Conservation (phyloP, 768 basidiomycete species). For the Hebeloma cylindrosporum region DNA sequence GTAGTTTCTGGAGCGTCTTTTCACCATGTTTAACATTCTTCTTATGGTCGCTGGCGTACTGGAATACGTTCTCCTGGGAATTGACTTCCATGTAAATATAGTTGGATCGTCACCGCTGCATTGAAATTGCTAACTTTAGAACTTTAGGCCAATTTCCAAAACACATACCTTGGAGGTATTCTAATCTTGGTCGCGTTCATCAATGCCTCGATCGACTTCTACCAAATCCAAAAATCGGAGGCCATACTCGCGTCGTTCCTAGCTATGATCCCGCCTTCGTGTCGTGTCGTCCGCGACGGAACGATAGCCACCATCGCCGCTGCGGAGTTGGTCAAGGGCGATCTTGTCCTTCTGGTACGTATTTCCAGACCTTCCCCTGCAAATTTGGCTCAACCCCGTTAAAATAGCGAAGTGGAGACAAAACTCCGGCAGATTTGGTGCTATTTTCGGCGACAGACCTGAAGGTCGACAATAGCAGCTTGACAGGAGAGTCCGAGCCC, state of each 20-base stretch:
- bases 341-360: conserved; percentile 60
- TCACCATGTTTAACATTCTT: conserved; percentile 67
- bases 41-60: conserved; percentile 65
- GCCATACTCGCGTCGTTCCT: conserved; percentile 71
- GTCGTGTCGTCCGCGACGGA: conserved; percentile 60
- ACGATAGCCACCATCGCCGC: conserved; percentile 56
- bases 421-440: conserved; percentile 68
- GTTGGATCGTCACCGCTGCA: conserved; percentile 11
- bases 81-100: conserved; percentile 52
- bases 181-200: conserved; percentile 66
- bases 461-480: conserved; percentile 70
- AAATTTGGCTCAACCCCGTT: conserved; percentile 2
- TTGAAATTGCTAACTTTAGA: conserved; percentile 8
- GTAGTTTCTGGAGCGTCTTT: conserved; percentile 63
- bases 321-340: conserved; percentile 63
- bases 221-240: conserved; percentile 73
- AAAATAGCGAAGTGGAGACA: conserved; percentile 61
- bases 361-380: background rate
- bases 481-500: conserved; percentile 71
- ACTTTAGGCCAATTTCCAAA: conserved; percentile 54
- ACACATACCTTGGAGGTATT: conserved; percentile 71
- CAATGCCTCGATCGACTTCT: conserved; percentile 70
- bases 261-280: conserved; percentile 72
- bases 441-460: conserved; percentile 60
- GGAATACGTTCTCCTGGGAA: conserved; percentile 63